Percentiles rank a stretch among this genome's conserved stretches.
Conservation (phyloP, 108 stramenopile genomes). For the Nannochloropsis salina region DNA sequence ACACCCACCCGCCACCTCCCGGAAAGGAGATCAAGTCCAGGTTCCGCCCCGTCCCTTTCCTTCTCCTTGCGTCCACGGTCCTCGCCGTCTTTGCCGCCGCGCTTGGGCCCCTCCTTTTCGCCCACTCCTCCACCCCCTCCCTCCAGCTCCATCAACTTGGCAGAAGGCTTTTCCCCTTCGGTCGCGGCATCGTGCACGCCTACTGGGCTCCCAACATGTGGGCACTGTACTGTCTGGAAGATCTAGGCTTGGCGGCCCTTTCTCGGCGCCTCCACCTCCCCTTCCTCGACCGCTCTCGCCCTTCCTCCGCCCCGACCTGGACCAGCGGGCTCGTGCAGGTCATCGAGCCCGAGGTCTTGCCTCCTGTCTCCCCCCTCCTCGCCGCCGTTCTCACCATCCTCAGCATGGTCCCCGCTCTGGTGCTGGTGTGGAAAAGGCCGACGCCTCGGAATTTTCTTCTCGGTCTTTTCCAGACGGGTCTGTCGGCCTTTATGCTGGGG, state of each 20-base stretch:
- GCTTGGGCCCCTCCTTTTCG: slow-evolving; percentile 20
- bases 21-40: not conserved
- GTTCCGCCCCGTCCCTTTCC: slow-evolving; percentile 57
- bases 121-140: not conserved
- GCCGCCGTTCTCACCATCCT: slow-evolving; percentile 24
- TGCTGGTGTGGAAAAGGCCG: slow-evolving; percentile 21
- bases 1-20: slow-evolving; percentile 20
- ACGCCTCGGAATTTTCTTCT: slow-evolving; percentile 18
- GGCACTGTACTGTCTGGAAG: slow-evolving; percentile 71
- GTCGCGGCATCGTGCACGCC: slow-evolving; percentile 84
- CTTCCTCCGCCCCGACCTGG: not conserved
- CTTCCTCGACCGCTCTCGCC: not conserved
- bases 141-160: slow-evolving; percentile 65
- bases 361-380: slow-evolving; percentile 46
- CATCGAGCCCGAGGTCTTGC: not conserved
- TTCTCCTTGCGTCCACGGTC: slow-evolving; percentile 58
- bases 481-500: slow-evolving; percentile 50
- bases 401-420: not conserved
- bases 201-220: slow-evolving; percentile 97
- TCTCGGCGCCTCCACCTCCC: not conserved
- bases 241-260: not conserved
- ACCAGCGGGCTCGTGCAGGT: slow-evolving; percentile 22
- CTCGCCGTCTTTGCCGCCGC: slow-evolving; percentile 54
- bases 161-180: slow-evolving; percentile 86
- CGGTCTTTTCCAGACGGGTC: slow-evolving; percentile 18